Conservation (phyloP, 2,329 filamentous ascomycete species). For the Thielaviopsis ethacetica region DNA sequence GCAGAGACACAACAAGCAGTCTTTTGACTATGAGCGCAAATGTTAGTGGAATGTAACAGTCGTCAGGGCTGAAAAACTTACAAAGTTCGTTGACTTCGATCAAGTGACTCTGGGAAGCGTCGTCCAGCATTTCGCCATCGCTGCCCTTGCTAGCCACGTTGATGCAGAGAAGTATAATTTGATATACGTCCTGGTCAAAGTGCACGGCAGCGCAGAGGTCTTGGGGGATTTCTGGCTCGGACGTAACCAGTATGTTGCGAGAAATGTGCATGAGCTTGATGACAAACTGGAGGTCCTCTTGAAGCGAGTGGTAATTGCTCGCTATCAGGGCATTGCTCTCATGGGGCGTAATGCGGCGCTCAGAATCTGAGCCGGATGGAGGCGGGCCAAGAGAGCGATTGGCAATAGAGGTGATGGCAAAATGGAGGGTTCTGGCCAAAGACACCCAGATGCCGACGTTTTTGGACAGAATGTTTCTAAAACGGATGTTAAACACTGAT, state of each 20-base stretch:
- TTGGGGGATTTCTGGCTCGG: conserved; percentile 47
- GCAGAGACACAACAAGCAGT: conserved; percentile 46
- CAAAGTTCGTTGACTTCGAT: conserved; percentile 49
- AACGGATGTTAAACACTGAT: neutral
- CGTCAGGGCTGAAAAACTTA: conserved; percentile 22
- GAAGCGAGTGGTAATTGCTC: conserved; percentile 42
- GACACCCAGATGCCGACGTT: conserved; percentile 52
- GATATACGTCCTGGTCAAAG: conserved; percentile 50
- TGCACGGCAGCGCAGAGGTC: conserved; percentile 47
- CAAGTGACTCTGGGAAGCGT: conserved; percentile 37
- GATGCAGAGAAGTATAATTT: conserved; percentile 47
- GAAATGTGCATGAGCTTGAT: conserved; percentile 54
- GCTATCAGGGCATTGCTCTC: conserved; percentile 47
- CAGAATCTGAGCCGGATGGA: conserved; percentile 34
- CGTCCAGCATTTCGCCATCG: conserved; percentile 45
- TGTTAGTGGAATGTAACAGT: neutral
- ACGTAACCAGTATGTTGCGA: conserved; percentile 46
- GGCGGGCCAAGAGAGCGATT: conserved; percentile 41
- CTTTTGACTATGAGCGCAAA: conserved; percentile 38
- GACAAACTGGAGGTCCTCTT: conserved; percentile 45
- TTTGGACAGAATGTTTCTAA: conserved; percentile 40
- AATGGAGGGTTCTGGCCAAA: conserved; percentile 43
- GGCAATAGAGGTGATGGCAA: conserved; percentile 43
- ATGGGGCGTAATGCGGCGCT: conserved; percentile 40
- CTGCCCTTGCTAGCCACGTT: conserved; percentile 53